phyloP scores from a whole-genome alignment of 139 green algal species.

The Asterochloris sp. region DNA sequence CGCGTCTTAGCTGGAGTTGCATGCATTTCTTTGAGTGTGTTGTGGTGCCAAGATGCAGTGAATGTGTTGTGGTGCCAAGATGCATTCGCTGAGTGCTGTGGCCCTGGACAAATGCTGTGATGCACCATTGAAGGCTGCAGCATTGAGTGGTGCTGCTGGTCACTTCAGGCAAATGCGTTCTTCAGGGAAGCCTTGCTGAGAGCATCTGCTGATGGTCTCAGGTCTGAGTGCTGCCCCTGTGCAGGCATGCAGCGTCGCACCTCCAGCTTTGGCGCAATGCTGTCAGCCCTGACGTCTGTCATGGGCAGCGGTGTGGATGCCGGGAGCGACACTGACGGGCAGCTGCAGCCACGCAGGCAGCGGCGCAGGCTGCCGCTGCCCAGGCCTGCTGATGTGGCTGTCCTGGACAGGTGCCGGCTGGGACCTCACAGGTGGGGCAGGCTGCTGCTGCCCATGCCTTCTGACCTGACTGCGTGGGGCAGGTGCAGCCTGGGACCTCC shows the following conservation, averaged over 20 bases:
- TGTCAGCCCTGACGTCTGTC: constrained; percentile 17
- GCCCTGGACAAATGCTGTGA: neutral
- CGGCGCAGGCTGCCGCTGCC: neutral
- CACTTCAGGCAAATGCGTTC: neutral
- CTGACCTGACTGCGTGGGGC: constrained; percentile 13
- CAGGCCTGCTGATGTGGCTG: constrained; percentile 6
- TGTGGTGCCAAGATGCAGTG: too few species aligned
- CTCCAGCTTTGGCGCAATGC: constrained; percentile 2
- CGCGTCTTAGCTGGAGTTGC: too few species aligned
- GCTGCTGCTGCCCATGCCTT: neutral
- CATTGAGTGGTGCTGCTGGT: neutral
- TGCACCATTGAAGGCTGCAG: neutral
- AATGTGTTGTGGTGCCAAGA: too few species aligned
- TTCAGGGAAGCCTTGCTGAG: neutral
- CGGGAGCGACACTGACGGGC: neutral
- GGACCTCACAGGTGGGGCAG: constrained; percentile 18
- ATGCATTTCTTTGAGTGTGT: too few species aligned
- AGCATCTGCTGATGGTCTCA: neutral
- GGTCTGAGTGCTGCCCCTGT: neutral
- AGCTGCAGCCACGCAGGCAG: neutral
- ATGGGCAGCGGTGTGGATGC: neutral
- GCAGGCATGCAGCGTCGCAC: constrained; percentile 7
- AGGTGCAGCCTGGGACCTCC: constrained; percentile 17
- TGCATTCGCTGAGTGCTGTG: neutral
- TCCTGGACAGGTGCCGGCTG: constrained; percentile 20